These are phyloP conservation scores for Hirschioporus abietinus DNA, from an alignment of 768 basidiomycete species.

Conservation along the genomic window DNA sequence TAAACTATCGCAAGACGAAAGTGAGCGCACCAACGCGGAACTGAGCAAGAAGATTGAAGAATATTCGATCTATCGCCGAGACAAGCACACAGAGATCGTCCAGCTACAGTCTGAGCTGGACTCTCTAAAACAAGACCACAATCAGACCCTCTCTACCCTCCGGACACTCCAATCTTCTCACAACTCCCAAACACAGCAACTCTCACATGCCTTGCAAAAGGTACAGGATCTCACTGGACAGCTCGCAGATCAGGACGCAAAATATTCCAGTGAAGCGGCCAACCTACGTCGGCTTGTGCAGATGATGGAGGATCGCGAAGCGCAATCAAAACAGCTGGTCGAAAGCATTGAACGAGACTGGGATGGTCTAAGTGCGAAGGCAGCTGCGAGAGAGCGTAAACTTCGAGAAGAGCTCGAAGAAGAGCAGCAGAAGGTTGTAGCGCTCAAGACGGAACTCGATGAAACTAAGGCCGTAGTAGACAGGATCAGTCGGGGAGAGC, in stretches of 20 bases:
- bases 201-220: constrained; percentile 70
- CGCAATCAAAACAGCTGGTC: constrained; percentile 77
- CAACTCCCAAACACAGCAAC: constrained; percentile 63
- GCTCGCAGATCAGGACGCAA: constrained; percentile 80
- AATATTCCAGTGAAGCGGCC: constrained; percentile 72
- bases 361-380: constrained; percentile 64
- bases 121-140: constrained; percentile 58
- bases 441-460: constrained; percentile 68
- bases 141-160: constrained; percentile 61
- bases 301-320: constrained; percentile 85
- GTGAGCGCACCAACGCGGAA: constrained; percentile 64
- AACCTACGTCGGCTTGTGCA: constrained; percentile 69
- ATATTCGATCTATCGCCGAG: constrained; percentile 75
- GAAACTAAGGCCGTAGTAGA: background rate
- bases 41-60: constrained; percentile 72
- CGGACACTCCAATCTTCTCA: constrained; percentile 72
- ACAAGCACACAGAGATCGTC: constrained; percentile 73
- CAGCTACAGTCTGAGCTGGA: constrained; percentile 77
- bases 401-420: constrained; percentile 72
- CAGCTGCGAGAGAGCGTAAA: constrained; percentile 59
- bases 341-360: constrained; percentile 80
- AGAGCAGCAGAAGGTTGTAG: constrained; percentile 65
- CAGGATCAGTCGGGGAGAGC: constrained; percentile 65
- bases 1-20: constrained; percentile 69
- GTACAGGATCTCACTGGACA: constrained; percentile 72